phyloP scores from a whole-genome alignment of 2,329 filamentous ascomycete genomes.

The Stagonosporopsis tanaceti region DNA sequence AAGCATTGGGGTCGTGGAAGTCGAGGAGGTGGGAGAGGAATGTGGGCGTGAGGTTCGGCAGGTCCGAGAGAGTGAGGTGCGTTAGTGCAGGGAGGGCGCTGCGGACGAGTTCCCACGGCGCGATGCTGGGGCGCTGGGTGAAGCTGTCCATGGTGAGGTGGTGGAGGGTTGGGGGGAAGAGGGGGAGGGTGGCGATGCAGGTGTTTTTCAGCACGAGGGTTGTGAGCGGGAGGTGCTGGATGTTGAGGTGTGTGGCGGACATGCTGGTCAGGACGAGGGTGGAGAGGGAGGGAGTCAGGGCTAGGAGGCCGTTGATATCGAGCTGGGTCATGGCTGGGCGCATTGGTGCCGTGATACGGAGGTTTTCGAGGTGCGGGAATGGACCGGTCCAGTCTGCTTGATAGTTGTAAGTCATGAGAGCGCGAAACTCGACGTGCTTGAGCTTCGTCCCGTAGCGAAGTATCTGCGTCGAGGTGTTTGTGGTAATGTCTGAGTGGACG shows the following conservation, averaged over 20 bases:
- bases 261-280: constrained; percentile 17
- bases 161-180: constrained; percentile 29
- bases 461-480: constrained; percentile 41
- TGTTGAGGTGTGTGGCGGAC: background rate
- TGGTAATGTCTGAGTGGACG: constrained; percentile 35
- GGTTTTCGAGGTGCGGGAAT: constrained; percentile 34
- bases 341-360: constrained; percentile 18
- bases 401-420: background rate
- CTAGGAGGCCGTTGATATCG: background rate
- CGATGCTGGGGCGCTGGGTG: too few relatives aligned
- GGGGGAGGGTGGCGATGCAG: constrained; percentile 1
- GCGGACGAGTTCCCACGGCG: background rate
- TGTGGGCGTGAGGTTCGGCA: constrained; percentile 9
- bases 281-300: background rate
- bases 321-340: background rate
- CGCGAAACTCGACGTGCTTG: constrained; percentile 34
- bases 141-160: constrained; percentile 19
- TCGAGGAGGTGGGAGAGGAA: constrained; percentile 28
- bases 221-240: constrained; percentile 2
- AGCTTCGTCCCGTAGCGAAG: constrained; percentile 36
- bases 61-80: constrained; percentile 28
- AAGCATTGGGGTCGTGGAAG: background rate
- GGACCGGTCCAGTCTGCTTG: constrained; percentile 34
- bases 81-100: constrained; percentile 23
- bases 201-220: constrained; percentile 25